Percentiles rank a stretch among this genome's conserved stretches.
These are phyloP conservation scores for Schoenoplectus triqueter DNA, from an alignment of 202 grass and related monocot genomes.

Conservation along the genomic window DNA sequence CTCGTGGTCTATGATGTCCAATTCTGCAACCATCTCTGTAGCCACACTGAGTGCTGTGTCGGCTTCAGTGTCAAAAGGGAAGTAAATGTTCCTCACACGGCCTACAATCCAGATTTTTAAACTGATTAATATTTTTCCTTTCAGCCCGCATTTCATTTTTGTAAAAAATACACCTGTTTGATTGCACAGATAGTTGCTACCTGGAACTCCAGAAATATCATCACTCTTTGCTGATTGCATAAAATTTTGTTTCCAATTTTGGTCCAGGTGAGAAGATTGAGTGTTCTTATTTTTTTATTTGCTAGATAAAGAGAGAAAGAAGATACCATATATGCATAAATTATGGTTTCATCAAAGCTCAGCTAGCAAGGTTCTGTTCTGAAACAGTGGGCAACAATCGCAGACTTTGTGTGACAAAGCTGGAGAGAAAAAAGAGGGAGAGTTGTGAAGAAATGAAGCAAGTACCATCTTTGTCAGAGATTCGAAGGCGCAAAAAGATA, in stretches of 20 bases:
- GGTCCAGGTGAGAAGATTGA: conserved; percentile 4
- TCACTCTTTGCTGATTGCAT: background rate
- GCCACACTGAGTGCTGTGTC: conserved; percentile 94
- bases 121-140: background rate
- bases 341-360: background rate
- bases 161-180: background rate
- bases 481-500: conserved; percentile 84
- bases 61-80: conserved; percentile 77
- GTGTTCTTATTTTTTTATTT: conserved; percentile 4
- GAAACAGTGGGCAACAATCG: background rate
- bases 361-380: background rate
- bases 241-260: background rate
- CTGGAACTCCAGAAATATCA: background rate
- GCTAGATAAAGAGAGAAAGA: conserved; percentile 3
- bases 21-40: conserved; percentile 89
- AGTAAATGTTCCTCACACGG: conserved; percentile 84
- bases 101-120: conserved; percentile 54
- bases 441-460: conserved; percentile 33
- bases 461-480: conserved; percentile 76
- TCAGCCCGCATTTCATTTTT: background rate
- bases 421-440: background rate
- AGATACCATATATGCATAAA: background rate
- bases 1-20: conserved; percentile 95
- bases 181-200: background rate
- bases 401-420: background rate